phyloP scores from a whole-genome alignment of 1,284 basidiomycete species.

The Ceratobasidium papillatum region DNA sequence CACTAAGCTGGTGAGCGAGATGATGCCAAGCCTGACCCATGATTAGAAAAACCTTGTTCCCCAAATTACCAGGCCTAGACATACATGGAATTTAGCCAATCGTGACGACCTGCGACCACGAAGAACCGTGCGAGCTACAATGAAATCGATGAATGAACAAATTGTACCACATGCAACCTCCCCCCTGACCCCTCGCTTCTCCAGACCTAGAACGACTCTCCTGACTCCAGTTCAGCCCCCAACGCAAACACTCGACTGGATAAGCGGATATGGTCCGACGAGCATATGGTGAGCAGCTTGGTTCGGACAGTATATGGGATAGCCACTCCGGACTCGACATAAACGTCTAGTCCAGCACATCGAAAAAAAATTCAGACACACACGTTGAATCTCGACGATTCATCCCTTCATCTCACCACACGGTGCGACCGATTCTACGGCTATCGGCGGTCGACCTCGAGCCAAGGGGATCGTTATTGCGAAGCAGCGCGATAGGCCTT shows the following conservation, averaged over 20 bases:
- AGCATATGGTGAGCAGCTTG: neutral
- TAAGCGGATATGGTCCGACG: neutral
- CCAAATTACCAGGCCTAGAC: too few relatives aligned
- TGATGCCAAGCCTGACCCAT: too few relatives aligned
- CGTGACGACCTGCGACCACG: too few relatives aligned
- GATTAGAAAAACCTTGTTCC: too few relatives aligned
- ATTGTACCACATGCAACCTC: neutral
- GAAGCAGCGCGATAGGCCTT: neutral
- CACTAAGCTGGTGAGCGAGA: too few relatives aligned
- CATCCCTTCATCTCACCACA: neutral
- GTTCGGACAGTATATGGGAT: neutral
- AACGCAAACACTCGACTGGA: neutral
- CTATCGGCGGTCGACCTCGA: too few relatives aligned
- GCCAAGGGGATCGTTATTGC: too few relatives aligned
- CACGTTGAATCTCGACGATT: neutral
- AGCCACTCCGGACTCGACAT: neutral
- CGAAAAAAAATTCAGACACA: neutral
- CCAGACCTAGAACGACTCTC: neutral
- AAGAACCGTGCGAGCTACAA: neutral
- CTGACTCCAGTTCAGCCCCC: neutral
- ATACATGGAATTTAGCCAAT: too few relatives aligned
- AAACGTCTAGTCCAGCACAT: neutral
- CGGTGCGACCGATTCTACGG: too few relatives aligned
- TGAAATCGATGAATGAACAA: conserved; percentile 8
- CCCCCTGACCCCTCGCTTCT: neutral